phyloP scores from a whole-genome alignment of 208 protist species.

The Wallacemonas sp. region DNA sequence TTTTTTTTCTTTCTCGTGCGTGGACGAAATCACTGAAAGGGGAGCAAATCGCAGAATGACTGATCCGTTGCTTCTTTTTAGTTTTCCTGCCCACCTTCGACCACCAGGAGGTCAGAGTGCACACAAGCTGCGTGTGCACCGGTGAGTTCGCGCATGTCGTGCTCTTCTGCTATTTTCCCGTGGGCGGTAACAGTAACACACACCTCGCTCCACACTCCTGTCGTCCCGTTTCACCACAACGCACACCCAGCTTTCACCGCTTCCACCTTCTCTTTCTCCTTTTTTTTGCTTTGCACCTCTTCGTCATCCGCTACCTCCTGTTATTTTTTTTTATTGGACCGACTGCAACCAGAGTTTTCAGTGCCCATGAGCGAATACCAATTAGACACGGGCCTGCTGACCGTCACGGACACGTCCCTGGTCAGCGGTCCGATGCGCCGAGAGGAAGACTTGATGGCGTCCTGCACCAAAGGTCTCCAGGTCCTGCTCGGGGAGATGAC shows the following conservation, averaged over 20 bases:
- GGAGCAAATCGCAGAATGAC: too few relatives aligned
- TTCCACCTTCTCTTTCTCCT: conserved; percentile 1
- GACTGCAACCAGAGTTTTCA: not conserved
- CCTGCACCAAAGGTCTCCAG: conserved; percentile 61
- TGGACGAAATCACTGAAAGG: too few relatives aligned
- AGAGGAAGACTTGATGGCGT: conserved; percentile 75
- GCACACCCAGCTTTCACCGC: not conserved
- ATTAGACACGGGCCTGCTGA: conserved; percentile 77
- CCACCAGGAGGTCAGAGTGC: too few relatives aligned
- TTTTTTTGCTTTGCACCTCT: not conserved
- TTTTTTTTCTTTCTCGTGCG: too few relatives aligned
- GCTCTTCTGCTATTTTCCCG: too few relatives aligned
- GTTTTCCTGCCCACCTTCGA: too few relatives aligned
- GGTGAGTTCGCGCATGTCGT: too few relatives aligned
- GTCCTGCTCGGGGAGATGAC: conserved; percentile 68
- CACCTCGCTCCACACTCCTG: not conserved
- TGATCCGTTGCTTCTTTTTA: too few relatives aligned
- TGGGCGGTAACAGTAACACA: not conserved
- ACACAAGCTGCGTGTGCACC: too few relatives aligned
- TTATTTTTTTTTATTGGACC: conserved; percentile 1
- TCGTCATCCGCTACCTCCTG: not conserved
- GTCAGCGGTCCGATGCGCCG: conserved; percentile 80
- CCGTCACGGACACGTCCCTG: conserved; percentile 70
- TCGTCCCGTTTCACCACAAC: too few relatives aligned
- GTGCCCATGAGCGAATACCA: conserved; percentile 68